Percentiles rank a stretch among this genome's conserved stretches.
Evolutionary conservation across 2,329 filamentous ascomycete genomes (phyloP).

Genomic region (Truncatella angustata): DNA sequence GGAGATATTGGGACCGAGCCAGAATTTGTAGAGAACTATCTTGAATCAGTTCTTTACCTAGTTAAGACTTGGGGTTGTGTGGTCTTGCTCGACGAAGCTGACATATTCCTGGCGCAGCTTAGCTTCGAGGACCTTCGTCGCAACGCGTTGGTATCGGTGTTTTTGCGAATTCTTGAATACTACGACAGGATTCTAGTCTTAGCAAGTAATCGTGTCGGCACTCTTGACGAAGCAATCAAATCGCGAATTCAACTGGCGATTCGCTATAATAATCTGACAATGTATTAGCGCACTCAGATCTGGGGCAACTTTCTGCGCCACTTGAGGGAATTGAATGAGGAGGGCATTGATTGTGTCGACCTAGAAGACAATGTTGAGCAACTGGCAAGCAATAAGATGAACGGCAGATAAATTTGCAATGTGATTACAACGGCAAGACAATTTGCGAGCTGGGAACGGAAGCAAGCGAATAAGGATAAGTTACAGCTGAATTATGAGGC

Average conservation of each 20-base stretch:
- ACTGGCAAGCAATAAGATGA: conserved; percentile 32
- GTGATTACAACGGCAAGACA: conserved; percentile 23
- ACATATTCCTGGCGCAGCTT: conserved; percentile 35
- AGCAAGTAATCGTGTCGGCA: conserved; percentile 31
- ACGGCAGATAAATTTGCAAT: conserved; percentile 40
- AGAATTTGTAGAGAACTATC: conserved; percentile 32
- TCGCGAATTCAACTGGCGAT: background rate
- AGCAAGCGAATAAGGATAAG: conserved; percentile 14
- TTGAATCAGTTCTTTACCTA: conserved; percentile 29
- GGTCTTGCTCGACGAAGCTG: conserved; percentile 37
- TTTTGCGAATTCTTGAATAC: conserved; percentile 35
- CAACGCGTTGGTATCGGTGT: conserved; percentile 35
- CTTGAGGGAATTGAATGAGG: conserved; percentile 10
- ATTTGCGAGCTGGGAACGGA: conserved; percentile 15
- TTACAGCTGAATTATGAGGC: background rate
- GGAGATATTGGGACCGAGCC: conserved; percentile 28
- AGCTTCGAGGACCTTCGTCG: conserved; percentile 31
- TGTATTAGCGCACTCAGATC: conserved; percentile 9
- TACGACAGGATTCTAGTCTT: conserved; percentile 38
- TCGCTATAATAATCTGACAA: conserved; percentile 12
- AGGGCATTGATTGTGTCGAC: conserved; percentile 10
- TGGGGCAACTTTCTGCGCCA: conserved; percentile 16
- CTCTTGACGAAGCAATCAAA: conserved; percentile 13
- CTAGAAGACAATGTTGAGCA: conserved; percentile 19
- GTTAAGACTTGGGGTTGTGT: conserved; percentile 32